Evolutionary conservation across 2,329 filamentous ascomycete genomes (phyloP).

Genomic region (Kalmusia sp.): DNA sequence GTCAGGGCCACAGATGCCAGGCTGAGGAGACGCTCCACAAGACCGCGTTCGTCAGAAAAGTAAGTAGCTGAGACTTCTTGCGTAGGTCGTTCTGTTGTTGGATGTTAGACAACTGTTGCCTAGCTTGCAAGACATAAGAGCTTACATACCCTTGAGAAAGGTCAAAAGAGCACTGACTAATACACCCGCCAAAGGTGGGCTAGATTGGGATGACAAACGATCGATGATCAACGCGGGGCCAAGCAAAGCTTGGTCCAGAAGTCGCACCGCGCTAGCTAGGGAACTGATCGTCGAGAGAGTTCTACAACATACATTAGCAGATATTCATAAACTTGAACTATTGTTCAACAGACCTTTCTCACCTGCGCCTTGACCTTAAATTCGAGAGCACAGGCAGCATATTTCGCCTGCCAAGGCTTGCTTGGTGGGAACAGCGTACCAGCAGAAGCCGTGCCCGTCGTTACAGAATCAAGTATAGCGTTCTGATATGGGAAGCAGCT

Average conservation of each 20-base stretch:
- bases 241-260: constrained; percentile 38
- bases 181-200: constrained; percentile 35
- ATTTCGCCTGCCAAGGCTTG: constrained; percentile 44
- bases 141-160: constrained; percentile 42
- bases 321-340: background rate
- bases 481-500: constrained; percentile 38
- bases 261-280: constrained; percentile 38
- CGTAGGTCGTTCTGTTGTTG: constrained; percentile 40
- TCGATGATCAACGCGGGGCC: constrained; percentile 32
- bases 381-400: constrained; percentile 40
- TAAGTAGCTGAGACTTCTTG: constrained; percentile 39
- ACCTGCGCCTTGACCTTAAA: constrained; percentile 39
- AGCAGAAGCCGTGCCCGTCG: constrained; percentile 26
- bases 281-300: constrained; percentile 39
- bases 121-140: background rate
- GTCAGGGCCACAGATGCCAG: constrained; percentile 32
- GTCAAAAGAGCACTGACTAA: constrained; percentile 38
- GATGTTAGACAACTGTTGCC: constrained; percentile 27
- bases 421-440: constrained; percentile 42
- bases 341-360: constrained; percentile 28
- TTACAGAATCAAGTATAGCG: constrained; percentile 36
- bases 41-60: constrained; percentile 35
- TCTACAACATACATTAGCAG: constrained; percentile 28
- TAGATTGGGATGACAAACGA: constrained; percentile 24
- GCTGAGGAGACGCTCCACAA: constrained; percentile 40